A percentile compares a stretch with the other conserved stretches of the same genome.
These are phyloP conservation scores for Zygotorulaspora mrakii DNA, from an alignment of 1,139 yeast species.

Conservation along the genomic window DNA sequence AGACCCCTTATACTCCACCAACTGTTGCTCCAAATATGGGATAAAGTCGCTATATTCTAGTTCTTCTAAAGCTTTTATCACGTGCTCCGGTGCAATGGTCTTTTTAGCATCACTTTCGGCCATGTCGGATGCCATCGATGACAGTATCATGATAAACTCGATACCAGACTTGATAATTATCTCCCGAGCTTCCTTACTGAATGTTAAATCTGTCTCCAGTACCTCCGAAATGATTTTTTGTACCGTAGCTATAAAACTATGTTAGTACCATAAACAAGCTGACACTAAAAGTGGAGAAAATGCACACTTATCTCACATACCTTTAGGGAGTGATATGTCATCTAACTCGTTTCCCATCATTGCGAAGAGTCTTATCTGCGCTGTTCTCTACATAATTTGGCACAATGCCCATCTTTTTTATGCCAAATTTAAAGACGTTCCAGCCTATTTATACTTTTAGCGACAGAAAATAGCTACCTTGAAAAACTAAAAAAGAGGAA, in stretches of 20 bases:
- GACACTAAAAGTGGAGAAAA: background rate
- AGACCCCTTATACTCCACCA: slow-evolving; percentile 82
- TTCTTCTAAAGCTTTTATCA: slow-evolving; percentile 81
- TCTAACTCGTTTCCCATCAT: slow-evolving; percentile 16
- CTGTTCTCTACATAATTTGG: background rate
- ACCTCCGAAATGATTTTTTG: slow-evolving; percentile 91
- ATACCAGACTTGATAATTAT: slow-evolving; percentile 94
- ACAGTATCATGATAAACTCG: slow-evolving; percentile 89
- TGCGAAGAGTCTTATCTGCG: background rate
- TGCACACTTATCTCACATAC: slow-evolving; percentile 8
- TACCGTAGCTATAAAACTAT: slow-evolving; percentile 74
- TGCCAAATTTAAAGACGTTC: background rate
- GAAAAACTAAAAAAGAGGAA: background rate
- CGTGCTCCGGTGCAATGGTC: slow-evolving; percentile 96
- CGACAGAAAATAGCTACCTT: slow-evolving; percentile 1
- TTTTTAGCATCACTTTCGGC: slow-evolving; percentile 96
- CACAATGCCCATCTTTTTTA: background rate
- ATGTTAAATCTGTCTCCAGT: slow-evolving; percentile 72
- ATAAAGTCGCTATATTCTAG: slow-evolving; percentile 84
- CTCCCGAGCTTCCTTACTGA: slow-evolving; percentile 91
- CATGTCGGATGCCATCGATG: slow-evolving; percentile 91
- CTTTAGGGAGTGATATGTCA: slow-evolving; percentile 20
- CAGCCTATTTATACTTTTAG: slow-evolving; percentile 7
- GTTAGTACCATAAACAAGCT: slow-evolving; percentile 4
- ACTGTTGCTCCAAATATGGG: slow-evolving; percentile 74